Base-by-base conservation (phyloP, 192 early-diverging fungal genomes). In the Backusella luteola region DNA sequence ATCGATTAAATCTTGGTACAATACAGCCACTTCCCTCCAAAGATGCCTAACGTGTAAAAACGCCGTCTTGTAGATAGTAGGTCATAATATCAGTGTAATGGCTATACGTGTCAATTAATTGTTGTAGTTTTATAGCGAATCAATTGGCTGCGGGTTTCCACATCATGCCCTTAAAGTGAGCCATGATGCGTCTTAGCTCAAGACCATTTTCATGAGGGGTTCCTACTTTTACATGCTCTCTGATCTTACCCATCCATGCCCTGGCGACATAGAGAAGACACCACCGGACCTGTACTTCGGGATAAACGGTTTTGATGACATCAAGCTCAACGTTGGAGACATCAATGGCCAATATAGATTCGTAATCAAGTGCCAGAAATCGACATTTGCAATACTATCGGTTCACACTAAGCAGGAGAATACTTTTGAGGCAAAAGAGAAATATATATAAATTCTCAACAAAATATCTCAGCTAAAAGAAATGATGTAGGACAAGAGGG, bases 211-310 rank as follows among this genome's bases (percentile, higher is more conserved):
- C 5, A 1, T 39, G 23, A 3, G 42, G 6, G 26, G 4, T 46
- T 15, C 41, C 39, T 0, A 71, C 4, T 21, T 46, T 71, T 1
- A 46, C 17, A 5, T 29, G 29, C 3, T n/a, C 21, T 49, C 26
- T 42, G 26, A 71, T 71, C 41, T 71, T 71, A 23, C n/a, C 44
- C 41, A 71, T 71, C 41, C 69, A 71, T 12, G 69, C 23, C 1
- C 41, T 42, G 11, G 69, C 44, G 17, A 71, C 34, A 35, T 35
- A 26, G 26, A 26, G 0, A 26, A 26, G 26, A 26, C 26, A 26
- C 26, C 26, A 26, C 26, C 26, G 26, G 0, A 26, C 26, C 26
- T 26, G 26, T 26, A 26, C 26, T 26, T 26, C 26, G 26, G 26
- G 26, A 26, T 26, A 26, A 26, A 26, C 26, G 26, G 26, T 26